Evolutionary conservation across 2,329 filamentous ascomycete species (phyloP), one percentile per base, ranked within the genome.

Genomic region (Ilyonectria robusta): DNA sequence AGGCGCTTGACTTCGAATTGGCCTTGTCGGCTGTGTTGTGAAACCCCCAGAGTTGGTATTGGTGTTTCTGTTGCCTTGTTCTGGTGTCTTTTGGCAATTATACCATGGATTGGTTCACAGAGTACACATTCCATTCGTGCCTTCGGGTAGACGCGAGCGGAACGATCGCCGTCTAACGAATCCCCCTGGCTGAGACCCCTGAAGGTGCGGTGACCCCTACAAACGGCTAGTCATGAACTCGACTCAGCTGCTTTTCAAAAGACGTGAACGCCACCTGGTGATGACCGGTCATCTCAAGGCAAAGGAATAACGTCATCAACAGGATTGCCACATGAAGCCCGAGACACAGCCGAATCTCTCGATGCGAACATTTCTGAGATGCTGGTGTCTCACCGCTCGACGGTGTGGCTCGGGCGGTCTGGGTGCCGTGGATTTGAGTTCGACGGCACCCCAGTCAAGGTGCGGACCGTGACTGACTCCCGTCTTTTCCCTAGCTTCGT

Each of bases 391-490:
- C 68, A 72, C 70, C 65, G 71, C 73, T 67, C 60, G 58, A 62
- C 48, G 31, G 54, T 44, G 56, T 65, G 51, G 56, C 51, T 64
- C 46, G 64, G 56, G 53, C 51, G 65, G 61, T 67, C 56, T 66
- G 63, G 60, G 58, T 29, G 56, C 66, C 61, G 62, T 63, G 65
- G 53, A 62, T 74, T 74, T 76, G 74, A 74, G 72, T 76, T 76
- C 63, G 66, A 73, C 72, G 74, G 74, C 72, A 70, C 61, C 66
- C 67, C 68, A 66, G 74, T 69, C 71, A 68, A 72, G 68, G 68
- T 68, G 74, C 74, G 74, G 74, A 74, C 74, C 74, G 74, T 67
- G 55, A 72, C 69, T 70, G 69, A 76, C 65, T 73, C 70, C 74
- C 74, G 72, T 76, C 71, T 74, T 75, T 75, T 76, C 67, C 70